Percentiles rank a stretch among this genome's conserved stretches.
Conservation (phyloP, 1,139 yeast genomes). For the Blastobotrys capitulatus region DNA sequence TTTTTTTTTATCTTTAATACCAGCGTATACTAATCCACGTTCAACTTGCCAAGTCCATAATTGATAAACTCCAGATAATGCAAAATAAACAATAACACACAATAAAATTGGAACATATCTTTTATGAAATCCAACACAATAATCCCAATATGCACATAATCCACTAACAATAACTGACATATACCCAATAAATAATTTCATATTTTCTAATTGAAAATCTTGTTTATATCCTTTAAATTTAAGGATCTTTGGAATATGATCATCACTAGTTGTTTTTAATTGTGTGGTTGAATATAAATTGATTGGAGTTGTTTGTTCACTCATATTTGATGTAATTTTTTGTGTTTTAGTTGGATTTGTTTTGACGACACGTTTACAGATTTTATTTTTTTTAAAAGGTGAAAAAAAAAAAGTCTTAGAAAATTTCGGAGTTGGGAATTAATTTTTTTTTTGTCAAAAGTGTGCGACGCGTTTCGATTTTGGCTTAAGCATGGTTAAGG, state of each 20-base stretch:
- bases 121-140: constrained; percentile 46
- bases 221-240: constrained; percentile 58
- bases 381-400: too few species aligned
- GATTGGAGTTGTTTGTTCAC: constrained; percentile 21
- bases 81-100: constrained; percentile 46
- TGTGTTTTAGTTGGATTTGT: too few species aligned
- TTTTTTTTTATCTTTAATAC: constrained; percentile 36
- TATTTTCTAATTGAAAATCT: constrained; percentile 51
- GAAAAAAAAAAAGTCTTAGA: too few species aligned
- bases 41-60: constrained; percentile 46
- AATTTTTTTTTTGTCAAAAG: too few species aligned
- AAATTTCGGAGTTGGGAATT: too few species aligned
- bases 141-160: constrained; percentile 59
- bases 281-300: constrained; percentile 29
- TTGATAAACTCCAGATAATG: constrained; percentile 46
- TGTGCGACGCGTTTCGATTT: too few species aligned
- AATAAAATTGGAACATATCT: constrained; percentile 39
- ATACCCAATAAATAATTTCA: constrained; percentile 65
- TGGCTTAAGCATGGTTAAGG: too few species aligned
- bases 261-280: constrained; percentile 33
- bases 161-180: constrained; percentile 63
- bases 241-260: constrained; percentile 35
- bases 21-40: constrained; percentile 56
- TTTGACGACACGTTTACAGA: too few species aligned
- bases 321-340: constrained; percentile 13